Evolutionary conservation across 2,329 filamentous ascomycete genomes (phyloP).

Genomic region (Colletotrichum incanum): DNA sequence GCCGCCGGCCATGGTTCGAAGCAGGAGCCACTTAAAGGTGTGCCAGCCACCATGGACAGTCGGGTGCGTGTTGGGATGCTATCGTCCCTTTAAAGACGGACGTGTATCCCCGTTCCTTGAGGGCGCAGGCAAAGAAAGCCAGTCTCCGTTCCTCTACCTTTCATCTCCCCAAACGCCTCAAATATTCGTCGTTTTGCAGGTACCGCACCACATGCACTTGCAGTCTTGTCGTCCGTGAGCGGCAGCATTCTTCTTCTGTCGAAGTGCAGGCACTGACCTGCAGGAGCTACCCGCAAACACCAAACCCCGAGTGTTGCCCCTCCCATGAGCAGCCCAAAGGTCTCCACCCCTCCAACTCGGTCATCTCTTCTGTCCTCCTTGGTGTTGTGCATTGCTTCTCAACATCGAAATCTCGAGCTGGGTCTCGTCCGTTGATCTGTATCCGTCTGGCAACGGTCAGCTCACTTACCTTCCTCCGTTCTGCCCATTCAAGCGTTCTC

Average conservation of each 20-base stretch:
- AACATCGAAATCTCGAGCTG: not conserved
- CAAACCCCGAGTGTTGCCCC: conserved; percentile 3
- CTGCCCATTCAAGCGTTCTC: not conserved
- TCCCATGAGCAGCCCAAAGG: not conserved
- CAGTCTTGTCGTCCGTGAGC: not conserved
- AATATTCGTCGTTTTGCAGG: not conserved
- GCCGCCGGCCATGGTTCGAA: conserved; percentile 23
- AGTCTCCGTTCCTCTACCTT: not conserved
- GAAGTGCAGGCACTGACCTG: conserved; percentile 33
- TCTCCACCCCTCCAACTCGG: conserved; percentile 8
- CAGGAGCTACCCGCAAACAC: conserved; percentile 8
- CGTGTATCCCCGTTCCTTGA: conserved; percentile 6
- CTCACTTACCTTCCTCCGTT: not conserved
- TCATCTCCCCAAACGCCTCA: not conserved
- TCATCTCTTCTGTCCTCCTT: not conserved
- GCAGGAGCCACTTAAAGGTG: conserved; percentile 4
- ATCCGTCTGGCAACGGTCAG: not conserved
- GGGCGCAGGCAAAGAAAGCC: not conserved
- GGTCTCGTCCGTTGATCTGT: not conserved
- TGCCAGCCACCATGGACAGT: conserved; percentile 14
- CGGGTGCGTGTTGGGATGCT: conserved; percentile 7
- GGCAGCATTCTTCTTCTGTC: conserved; percentile 1
- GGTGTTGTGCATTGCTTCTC: not conserved
- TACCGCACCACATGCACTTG: not conserved
- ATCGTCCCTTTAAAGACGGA: conserved; percentile 26